Percentiles rank a stretch among this genome's conserved stretches.
Conservation (phyloP, 2,329 filamentous ascomycete genomes). For the Fusarium hostae region DNA sequence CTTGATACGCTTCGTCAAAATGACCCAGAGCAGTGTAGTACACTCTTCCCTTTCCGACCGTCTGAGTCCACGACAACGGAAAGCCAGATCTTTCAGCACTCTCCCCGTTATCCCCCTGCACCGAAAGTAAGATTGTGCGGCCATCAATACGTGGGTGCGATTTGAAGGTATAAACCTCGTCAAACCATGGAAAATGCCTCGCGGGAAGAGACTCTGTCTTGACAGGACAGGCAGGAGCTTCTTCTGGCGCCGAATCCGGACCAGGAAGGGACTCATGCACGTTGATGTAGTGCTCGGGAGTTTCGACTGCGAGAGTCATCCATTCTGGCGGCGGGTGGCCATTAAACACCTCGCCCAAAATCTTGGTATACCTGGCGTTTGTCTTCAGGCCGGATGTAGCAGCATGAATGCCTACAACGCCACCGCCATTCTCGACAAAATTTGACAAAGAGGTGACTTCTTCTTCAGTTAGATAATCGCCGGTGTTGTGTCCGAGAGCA, state of each 20-base stretch:
- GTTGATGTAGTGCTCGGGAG: background rate
- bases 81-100: background rate
- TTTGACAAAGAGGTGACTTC: background rate
- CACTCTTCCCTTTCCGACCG: slow-evolving; percentile 5
- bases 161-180: slow-evolving; percentile 28
- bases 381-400: background rate
- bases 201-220: rapidly evolving
- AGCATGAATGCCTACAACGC: slow-evolving; percentile 29
- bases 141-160: background rate
- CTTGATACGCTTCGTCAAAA: slow-evolving; percentile 19
- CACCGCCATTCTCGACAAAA: slow-evolving; percentile 12
- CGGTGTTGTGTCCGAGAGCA: slow-evolving; percentile 21
- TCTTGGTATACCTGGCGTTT: background rate
- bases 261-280: rapidly evolving
- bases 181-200: slow-evolving; percentile 1
- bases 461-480: background rate
- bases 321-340: slow-evolving; percentile 23
- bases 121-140: background rate
- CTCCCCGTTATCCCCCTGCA: rapidly evolving
- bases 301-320: slow-evolving; percentile 4
- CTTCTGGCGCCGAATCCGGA: background rate
- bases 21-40: slow-evolving; percentile 32
- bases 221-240: background rate
- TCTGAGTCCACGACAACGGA: slow-evolving; percentile 19
- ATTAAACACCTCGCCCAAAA: slow-evolving; percentile 18